Base-by-base conservation (phyloP, 768 basidiomycete genomes). In the Mycena alexandri region DNA sequence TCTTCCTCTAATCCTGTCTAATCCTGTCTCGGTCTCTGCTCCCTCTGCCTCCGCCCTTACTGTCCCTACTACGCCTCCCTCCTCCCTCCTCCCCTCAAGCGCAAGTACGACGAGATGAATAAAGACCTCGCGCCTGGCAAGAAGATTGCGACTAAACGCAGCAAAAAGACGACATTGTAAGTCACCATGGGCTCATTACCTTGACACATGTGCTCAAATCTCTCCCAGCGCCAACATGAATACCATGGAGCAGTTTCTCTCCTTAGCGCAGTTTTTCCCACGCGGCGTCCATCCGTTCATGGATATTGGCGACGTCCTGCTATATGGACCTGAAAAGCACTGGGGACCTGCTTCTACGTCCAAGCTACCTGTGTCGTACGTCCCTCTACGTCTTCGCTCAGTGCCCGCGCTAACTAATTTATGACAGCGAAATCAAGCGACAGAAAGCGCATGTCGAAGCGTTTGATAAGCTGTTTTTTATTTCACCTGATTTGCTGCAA, bases 61-160 rank as follows among this genome's bases (percentile, higher is more conserved):
- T 10, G 44, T 57, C 56, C 0, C 56, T 43, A 43, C 56, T n/a
- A 17, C n/a, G n/a, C 25, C n/a, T 10, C 38, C 7, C 43, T 25
- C 12, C 7, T 41, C 7, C 43, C 22, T 11, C 25, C 42, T 9
- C 25, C 43, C 16, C 41, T 56, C 21, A 56, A 50, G 13, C 58
- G 58, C 14, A 36, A 47, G 9, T 50, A 48, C 16, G 58, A 60
- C 43, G 58, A 60, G 7, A 14, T 50, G 9, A 46, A 22, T n/a
- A 8, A 33, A 5, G 58, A 33, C 1, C 24, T 52, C 16, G 36
- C 1, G 7, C 17, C 33, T 3, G 34, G 25, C 10, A 36, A 4
- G 34, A 12, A 17, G 17, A n/a, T n/a, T n/a, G 8, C 25, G 5
- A 12, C 44, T 7, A 59, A 48, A 10, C 11, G 24, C 25, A 19